phyloP scores from a whole-genome alignment of 2,329 filamentous ascomycete species.

The Metarhizium guizhouense region DNA sequence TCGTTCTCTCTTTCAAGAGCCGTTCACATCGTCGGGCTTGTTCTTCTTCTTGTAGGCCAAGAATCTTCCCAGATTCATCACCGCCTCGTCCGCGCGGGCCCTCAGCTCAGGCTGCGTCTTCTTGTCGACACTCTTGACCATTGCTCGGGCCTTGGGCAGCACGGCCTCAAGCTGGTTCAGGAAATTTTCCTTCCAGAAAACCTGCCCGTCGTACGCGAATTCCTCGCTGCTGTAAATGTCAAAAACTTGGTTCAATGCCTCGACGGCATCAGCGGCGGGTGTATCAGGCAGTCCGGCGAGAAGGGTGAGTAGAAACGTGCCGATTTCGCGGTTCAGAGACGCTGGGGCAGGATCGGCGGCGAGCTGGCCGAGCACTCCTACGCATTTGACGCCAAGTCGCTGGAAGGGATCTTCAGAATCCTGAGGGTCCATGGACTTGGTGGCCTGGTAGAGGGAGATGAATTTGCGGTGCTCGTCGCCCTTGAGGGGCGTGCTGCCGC shows the following conservation, averaged over 20 bases:
- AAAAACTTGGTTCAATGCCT: slow-evolving; percentile 58
- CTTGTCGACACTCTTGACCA: slow-evolving; percentile 55
- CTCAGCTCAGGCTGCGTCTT: slow-evolving; percentile 47
- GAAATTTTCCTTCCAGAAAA: slow-evolving; percentile 57
- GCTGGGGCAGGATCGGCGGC: slow-evolving; percentile 46
- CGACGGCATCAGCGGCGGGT: slow-evolving; percentile 48
- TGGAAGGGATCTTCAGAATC: slow-evolving; percentile 47
- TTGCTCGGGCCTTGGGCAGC: slow-evolving; percentile 43
- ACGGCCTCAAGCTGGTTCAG: slow-evolving; percentile 47
- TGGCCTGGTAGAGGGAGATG: slow-evolving; percentile 56
- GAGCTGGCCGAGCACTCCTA: slow-evolving; percentile 57
- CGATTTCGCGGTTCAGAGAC: slow-evolving; percentile 51
- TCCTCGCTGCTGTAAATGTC: slow-evolving; percentile 58
- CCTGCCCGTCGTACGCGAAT: slow-evolving; percentile 46
- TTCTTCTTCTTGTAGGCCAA: slow-evolving; percentile 57
- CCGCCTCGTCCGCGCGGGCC: slow-evolving; percentile 49
- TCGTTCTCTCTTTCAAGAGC: neutral
- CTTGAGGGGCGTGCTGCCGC: slow-evolving; percentile 37
- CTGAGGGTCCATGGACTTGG: slow-evolving; percentile 25
- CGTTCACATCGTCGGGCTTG: slow-evolving; percentile 19
- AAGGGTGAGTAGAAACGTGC: slow-evolving; percentile 51
- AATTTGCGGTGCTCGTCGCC: slow-evolving; percentile 52
- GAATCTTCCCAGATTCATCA: slow-evolving; percentile 53
- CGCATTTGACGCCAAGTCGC: slow-evolving; percentile 54
- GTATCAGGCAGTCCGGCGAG: slow-evolving; percentile 42